Conservation (phyloP, 441 rosid species). For the Oxalis stricta region DNA sequence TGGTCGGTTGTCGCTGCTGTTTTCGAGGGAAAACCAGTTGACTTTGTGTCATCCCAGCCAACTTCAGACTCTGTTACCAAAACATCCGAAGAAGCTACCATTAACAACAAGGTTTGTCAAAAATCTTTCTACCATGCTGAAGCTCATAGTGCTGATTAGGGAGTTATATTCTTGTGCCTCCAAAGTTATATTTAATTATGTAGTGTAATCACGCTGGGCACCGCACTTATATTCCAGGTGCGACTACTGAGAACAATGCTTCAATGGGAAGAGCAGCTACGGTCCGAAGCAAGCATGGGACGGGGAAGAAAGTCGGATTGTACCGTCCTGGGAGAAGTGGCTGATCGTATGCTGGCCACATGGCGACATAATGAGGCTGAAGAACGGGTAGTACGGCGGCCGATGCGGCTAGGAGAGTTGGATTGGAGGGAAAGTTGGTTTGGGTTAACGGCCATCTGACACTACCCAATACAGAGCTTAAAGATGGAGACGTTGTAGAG, state of each 20-base stretch:
- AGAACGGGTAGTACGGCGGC: slow-evolving; percentile 64
- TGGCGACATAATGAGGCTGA: slow-evolving; percentile 61
- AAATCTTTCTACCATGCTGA: background rate
- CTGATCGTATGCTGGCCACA: slow-evolving; percentile 49
- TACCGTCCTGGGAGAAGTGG: slow-evolving; percentile 40
- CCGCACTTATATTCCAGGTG: slow-evolving; percentile 21
- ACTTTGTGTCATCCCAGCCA: slow-evolving; percentile 24
- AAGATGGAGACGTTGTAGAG: slow-evolving; percentile 67
- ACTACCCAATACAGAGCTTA: slow-evolving; percentile 51
- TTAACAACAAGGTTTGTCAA: slow-evolving; percentile 49
- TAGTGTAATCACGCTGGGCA: too few relatives aligned
- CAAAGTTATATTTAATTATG: too few relatives aligned
- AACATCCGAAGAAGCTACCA: slow-evolving; percentile 34
- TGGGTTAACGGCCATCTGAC: slow-evolving; percentile 50
- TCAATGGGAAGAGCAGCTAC: slow-evolving; percentile 60
- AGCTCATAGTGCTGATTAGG: background rate
- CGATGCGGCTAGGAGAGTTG: slow-evolving; percentile 56
- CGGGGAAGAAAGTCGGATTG: slow-evolving; percentile 14
- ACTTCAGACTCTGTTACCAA: slow-evolving; percentile 18
- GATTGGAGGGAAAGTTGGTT: slow-evolving; percentile 51
- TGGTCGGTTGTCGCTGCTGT: slow-evolving; percentile 52
- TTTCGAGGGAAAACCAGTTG: slow-evolving; percentile 48
- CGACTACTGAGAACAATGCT: slow-evolving; percentile 61
- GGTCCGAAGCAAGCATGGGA: slow-evolving; percentile 27
- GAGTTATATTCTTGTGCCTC: too few relatives aligned